Evolutionary conservation across 106 monocot genomes (phyloP), one percentile per base, ranked within the genome.

Genomic region (Chionographis japonica): DNA sequence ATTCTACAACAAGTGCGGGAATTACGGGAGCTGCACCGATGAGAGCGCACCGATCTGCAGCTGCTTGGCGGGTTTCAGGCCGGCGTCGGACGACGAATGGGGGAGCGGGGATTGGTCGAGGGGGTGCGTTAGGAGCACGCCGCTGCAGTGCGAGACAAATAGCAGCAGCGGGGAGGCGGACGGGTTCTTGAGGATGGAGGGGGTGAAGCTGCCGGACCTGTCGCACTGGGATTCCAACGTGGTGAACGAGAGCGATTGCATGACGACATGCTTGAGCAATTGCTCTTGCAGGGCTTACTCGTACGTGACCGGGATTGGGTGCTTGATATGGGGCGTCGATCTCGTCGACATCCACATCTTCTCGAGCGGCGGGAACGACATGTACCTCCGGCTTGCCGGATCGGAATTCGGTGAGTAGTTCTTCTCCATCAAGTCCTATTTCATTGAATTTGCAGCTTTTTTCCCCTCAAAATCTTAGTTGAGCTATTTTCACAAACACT

Each of bases 121-220:
- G 6, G 80, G 80, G 8, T 80, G 80, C 27, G 37, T 20, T 6
- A 66, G 75, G 59, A 80, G 61, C 27, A 67, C 71, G 0, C 43
- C 52, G 12, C 56, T 80, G 35, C 38, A 70, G 39, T 80, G 80
- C 58, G 66, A 61, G 18, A 59, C 35, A 6, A 69, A 51, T 17
- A 62, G 10, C 13, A n/a, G 14, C 8, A 0, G 37, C 1, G 43
- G 2, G 4, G 70, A 52, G 18, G 37, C 37, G 15, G 80, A 80
- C 49, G 54, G 63, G 20, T 80, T 80, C 52, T 80, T 46, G 38
- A 49, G 39, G 42, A 11, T 75, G 20, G 14, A 61, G 15, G 50
- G 66, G 6, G 70, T 75, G 60, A 80, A 75, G 42, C 50, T 80
- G 49, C 80, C 80, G 17, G 80, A 75, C 50, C 19, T 70, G 17